Evolutionary conservation across 129 eudicot genomes (phyloP).

Genomic region (Flaveria trinervia): DNA sequence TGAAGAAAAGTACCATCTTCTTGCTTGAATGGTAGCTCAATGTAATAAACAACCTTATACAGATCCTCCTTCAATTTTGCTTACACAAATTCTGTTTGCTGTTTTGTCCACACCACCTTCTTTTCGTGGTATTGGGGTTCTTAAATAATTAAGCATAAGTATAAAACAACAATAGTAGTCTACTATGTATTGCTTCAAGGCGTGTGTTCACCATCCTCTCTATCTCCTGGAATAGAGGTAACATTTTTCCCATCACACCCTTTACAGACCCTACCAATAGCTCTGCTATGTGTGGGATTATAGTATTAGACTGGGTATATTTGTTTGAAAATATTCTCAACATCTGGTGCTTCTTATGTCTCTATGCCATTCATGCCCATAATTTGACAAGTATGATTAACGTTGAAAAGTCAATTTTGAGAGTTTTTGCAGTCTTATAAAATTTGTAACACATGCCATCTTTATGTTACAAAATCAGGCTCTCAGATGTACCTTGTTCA

Average conservation of each 20-base stretch:
- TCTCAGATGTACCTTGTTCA: slow-evolving; percentile 1
- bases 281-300: no score
- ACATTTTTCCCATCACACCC: no score
- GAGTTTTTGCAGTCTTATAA: not conserved
- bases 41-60: not conserved
- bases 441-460: not conserved
- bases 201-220: not conserved
- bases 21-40: not conserved
- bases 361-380: not conserved
- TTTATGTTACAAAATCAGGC: slow-evolving; percentile 4
- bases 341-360: not conserved
- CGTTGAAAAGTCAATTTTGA: no score
- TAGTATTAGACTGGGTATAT: not conserved
- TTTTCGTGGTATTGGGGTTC: not conserved
- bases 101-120: not conserved
- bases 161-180: no score
- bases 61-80: not conserved
- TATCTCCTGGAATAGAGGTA: no score
- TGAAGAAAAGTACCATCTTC: not conserved
- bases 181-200: not conserved
- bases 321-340: not conserved
- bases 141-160: not conserved
- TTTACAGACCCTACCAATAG: no score
- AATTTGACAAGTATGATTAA: not conserved
- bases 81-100: not conserved